Base-by-base conservation (phyloP, 345 rosid genomes). In the Firmiana major region DNA sequence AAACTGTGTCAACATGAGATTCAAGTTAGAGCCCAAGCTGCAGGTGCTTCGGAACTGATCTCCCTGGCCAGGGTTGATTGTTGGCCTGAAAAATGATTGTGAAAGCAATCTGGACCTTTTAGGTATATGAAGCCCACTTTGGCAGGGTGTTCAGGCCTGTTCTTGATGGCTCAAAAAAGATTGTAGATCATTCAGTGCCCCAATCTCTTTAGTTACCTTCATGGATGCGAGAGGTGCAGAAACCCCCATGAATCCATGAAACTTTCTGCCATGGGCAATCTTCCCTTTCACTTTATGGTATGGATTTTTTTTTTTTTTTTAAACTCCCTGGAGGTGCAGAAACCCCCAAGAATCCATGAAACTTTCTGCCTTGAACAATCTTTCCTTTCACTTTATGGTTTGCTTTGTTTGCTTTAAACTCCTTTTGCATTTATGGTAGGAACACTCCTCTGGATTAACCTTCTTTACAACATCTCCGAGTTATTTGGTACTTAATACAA, bases 351-450 rank as follows among this genome's bases (percentile, higher is more conserved):
- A 38, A 38, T 1, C 65, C 65, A 10, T 4, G 36, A 26, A 11
- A 57, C 21, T 5, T 10, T 40, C 28, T n/a, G 0, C 26, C 63
- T 15, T 49, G 16, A 1, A 31, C 15, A 1, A 9, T 0, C 7
- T 62, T 28, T 28, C 40, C 22, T 6, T 2, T 34, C 1, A 16
- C 0, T 16, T 15, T 2, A 4, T 2, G 34, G 34, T 62, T 1
- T 28, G 1, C 1, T 62, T 9, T 9, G 26, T 11, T 59, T 63
- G 0, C 3, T 60, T 5, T 26, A 0, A 11, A 7, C 12, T 58
- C 22, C 5, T 19, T 9, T 36, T 31, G 46, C 65, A 74, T 46
- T 80, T 78, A 72, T 74, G 72, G 77, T 63, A 31, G n/a, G 11
- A 16, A 7, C 6, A 58, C 12, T 24, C 6, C 12, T 26, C 9